Base-by-base conservation (phyloP, 805 yeast genomes). In the Spathaspora boniae region DNA sequence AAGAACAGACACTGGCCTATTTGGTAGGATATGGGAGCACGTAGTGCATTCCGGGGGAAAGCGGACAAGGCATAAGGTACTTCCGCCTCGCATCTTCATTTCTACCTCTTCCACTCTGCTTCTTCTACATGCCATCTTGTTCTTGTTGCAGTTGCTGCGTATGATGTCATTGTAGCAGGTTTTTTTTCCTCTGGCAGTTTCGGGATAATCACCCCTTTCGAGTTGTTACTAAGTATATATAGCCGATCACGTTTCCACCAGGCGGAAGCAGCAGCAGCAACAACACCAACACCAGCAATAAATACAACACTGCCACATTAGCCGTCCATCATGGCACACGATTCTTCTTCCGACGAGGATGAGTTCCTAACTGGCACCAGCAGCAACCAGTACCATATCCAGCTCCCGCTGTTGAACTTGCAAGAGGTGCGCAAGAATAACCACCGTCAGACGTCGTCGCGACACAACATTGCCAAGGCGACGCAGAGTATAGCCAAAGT, bases 341-440 rank as follows among this genome's bases (percentile, higher is more conserved):
- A 9, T 15, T 22, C 25, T 22, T 22, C n/a, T 22, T 34, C 37
- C 16, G 22, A 28, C 9, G 37, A 34, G 12, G 37, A 34, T 17
- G 37, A 34, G 23, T 29, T 22, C 6, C 29, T 26, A 23, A 34
- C 16, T 20, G 11, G 11, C 12, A 8, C 16, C 5, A 16, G 29
- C 9, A 28, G 29, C 22, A 23, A 34, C 24, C 5, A 11, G 15
- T 34, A 25, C 17, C 43, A 36, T 18, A 33, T 34, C 12, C 40
- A 33, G 12, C n/a, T 40, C 20, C 40, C 40, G 2, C 36, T 29
- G 7, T 12, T 40, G 19, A 28, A 40, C 16, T 21, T 39, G 15
- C 34, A 35, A 18, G 23, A 34, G 12, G 24, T 36, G 9, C 18
- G 43, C 21, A 40, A 27, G 24, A 37, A 40, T 5, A 38, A 38